A percentile compares a stretch with the other conserved stretches of the same genome.
phyloP scores from a whole-genome alignment of 345 rosid species.

The Acer yangbiense region DNA sequence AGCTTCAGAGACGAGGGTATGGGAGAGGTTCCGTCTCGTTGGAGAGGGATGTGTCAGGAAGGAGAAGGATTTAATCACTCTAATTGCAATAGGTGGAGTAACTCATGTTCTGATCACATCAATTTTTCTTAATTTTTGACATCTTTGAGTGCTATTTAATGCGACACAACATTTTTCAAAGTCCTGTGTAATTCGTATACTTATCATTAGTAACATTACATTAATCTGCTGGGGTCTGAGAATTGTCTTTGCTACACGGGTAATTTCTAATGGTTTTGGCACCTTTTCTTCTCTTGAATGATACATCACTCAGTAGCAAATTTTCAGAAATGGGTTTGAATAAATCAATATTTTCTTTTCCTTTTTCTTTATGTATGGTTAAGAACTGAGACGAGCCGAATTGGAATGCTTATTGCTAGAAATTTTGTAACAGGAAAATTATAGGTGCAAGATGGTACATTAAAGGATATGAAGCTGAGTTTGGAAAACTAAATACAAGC shows the following conservation, averaged over 20 bases:
- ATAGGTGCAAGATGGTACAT: constrained; percentile 51
- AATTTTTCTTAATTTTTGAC: no score
- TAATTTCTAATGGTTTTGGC: no score
- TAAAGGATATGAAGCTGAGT: constrained; percentile 53
- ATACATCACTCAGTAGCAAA: background rate
- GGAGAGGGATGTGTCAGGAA: constrained; percentile 65
- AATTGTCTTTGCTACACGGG: background rate
- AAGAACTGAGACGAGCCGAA: constrained; percentile 1
- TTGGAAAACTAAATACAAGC: constrained; percentile 25
- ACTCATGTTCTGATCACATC: background rate
- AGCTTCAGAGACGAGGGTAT: constrained; percentile 57
- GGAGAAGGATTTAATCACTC: constrained; percentile 46
- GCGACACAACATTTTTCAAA: background rate
- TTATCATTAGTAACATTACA: background rate
- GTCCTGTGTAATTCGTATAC: background rate
- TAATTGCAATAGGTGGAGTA: constrained; percentile 43
- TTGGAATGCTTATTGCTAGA: constrained; percentile 1
- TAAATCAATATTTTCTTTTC: background rate
- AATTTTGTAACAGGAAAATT: constrained; percentile 38
- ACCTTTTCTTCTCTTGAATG: no score
- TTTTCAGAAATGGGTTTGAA: background rate
- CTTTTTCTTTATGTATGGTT: background rate
- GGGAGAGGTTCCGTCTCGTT: constrained; percentile 43
- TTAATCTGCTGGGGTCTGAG: background rate
- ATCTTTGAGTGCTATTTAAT: background rate